A percentile compares a stretch with the other conserved stretches of the same genome.
These are phyloP conservation scores for Ophiorrhiza pumila DNA, from an alignment of 257 asterid genomes.

Conservation along the genomic window DNA sequence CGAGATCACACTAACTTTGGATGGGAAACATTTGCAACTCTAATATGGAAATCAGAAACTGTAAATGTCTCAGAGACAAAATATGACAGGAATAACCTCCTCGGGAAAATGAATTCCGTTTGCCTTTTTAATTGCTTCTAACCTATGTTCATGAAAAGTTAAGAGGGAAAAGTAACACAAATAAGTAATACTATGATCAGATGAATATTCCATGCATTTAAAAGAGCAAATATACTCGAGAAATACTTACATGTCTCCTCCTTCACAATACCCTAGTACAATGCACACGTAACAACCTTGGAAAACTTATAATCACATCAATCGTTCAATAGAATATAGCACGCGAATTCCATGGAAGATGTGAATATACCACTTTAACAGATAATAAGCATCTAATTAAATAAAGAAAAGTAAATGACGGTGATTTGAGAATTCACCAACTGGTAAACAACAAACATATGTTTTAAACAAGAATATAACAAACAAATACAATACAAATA, in stretches of 20 bases:
- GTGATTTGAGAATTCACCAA: not conserved
- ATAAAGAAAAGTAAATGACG: not conserved
- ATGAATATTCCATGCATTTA: slow-evolving; percentile 1
- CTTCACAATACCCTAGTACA: slow-evolving; percentile 96
- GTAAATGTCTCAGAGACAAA: not conserved
- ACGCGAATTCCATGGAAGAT: not conserved
- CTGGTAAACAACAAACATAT: not conserved
- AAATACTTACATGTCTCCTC: slow-evolving; percentile 93
- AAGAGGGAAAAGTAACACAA: slow-evolving; percentile 14
- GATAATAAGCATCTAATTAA: not conserved
- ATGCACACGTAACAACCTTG: slow-evolving; percentile 99
- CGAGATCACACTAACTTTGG: slow-evolving; percentile 8
- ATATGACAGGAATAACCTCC: slow-evolving; percentile 54
- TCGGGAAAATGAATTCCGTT: slow-evolving; percentile 86
- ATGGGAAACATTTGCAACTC: not conserved
- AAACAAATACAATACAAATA: not conserved
- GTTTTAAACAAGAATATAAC: not conserved
- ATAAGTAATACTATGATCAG: not conserved
- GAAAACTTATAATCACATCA: slow-evolving; percentile 18
- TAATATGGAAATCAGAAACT: not conserved
- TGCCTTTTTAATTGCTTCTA: slow-evolving; percentile 82
- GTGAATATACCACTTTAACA: not conserved
- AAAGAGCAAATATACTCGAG: slow-evolving; percentile 11
- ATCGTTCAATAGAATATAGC: not conserved
- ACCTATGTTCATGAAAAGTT: slow-evolving; percentile 44